Percentiles rank a stretch among this genome's conserved stretches.
These are phyloP conservation scores for Gossypium ekmanianum DNA, from an alignment of 345 rosid species.

Conservation along the genomic window DNA sequence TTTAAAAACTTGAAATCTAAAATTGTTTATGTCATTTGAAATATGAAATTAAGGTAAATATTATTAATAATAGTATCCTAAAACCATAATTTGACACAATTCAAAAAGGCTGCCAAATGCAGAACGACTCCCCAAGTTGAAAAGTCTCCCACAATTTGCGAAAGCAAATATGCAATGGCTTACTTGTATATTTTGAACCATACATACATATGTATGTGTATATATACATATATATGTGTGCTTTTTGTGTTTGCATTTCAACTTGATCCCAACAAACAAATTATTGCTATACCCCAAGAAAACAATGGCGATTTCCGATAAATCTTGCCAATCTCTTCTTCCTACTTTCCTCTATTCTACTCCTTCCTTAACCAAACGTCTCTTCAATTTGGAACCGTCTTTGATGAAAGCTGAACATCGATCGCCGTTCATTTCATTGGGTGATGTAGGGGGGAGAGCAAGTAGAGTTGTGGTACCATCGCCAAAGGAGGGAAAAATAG, in stretches of 20 bases:
- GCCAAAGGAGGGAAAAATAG: conserved; percentile 63
- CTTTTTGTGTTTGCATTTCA: too few species aligned
- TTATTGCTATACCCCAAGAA: too few species aligned
- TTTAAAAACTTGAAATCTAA: too few species aligned
- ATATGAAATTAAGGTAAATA: too few species aligned
- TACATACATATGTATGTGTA: background rate
- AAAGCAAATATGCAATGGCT: background rate
- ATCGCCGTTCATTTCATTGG: conserved; percentile 13
- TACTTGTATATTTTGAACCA: background rate
- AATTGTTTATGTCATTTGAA: too few species aligned
- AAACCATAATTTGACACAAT: background rate
- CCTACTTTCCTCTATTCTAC: conserved; percentile 71
- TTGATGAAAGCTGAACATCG: conserved; percentile 16
- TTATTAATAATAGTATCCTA: too few species aligned
- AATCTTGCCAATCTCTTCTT: conserved; percentile 49
- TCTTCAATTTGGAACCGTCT: conserved; percentile 26
- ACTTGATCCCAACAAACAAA: too few species aligned
- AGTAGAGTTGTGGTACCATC: conserved; percentile 42
- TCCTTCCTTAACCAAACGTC: conserved; percentile 22
- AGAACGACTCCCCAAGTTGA: background rate
- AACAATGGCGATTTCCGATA: conserved; percentile 23
- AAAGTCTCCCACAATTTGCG: background rate
- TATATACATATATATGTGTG: background rate
- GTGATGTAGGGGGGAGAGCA: background rate
- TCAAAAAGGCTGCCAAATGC: background rate